Conservation (phyloP, 2,329 filamentous ascomycete species). For the Cladosporium cucumerinum region DNA sequence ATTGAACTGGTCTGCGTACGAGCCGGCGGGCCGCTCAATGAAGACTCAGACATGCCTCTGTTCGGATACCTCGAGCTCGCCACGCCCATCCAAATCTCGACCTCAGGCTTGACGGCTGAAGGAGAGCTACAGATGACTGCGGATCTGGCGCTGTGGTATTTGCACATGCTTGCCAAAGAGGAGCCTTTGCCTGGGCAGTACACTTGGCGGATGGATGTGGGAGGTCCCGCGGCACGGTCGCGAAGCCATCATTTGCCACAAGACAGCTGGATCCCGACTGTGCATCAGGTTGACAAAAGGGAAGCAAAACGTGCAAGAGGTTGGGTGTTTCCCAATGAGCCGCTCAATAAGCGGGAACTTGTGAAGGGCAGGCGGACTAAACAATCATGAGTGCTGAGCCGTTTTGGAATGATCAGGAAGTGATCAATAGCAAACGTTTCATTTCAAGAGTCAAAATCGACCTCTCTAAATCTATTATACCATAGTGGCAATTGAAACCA, state of each 20-base stretch:
- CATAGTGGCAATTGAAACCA: neutral
- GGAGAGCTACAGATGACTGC: conserved; percentile 60
- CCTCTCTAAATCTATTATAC: neutral
- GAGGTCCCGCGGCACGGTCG: conserved; percentile 69
- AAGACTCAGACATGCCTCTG: conserved; percentile 58
- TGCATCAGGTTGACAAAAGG: conserved; percentile 69
- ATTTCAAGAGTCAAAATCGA: neutral
- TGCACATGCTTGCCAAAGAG: conserved; percentile 68
- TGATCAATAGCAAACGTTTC: neutral
- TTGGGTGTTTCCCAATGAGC: conserved; percentile 74
- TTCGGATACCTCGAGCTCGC: conserved; percentile 86
- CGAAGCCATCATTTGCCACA: conserved; percentile 66
- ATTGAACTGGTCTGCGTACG: conserved; percentile 91
- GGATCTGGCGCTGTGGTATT: conserved; percentile 71
- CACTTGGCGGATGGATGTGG: conserved; percentile 68
- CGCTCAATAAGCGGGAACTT: conserved; percentile 67
- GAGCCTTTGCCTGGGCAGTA: conserved; percentile 56
- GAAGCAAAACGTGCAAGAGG: conserved; percentile 70
- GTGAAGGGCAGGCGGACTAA: conserved; percentile 50
- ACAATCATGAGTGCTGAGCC: neutral
- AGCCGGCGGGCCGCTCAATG: conserved; percentile 55
- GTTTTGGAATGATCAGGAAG: neutral
- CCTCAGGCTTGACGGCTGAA: conserved; percentile 34
- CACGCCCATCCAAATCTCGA: conserved; percentile 53
- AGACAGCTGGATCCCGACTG: conserved; percentile 73